Evolutionary conservation across 75 land plant species (phyloP).

Genomic region (Selaginella moellendorffii): DNA sequence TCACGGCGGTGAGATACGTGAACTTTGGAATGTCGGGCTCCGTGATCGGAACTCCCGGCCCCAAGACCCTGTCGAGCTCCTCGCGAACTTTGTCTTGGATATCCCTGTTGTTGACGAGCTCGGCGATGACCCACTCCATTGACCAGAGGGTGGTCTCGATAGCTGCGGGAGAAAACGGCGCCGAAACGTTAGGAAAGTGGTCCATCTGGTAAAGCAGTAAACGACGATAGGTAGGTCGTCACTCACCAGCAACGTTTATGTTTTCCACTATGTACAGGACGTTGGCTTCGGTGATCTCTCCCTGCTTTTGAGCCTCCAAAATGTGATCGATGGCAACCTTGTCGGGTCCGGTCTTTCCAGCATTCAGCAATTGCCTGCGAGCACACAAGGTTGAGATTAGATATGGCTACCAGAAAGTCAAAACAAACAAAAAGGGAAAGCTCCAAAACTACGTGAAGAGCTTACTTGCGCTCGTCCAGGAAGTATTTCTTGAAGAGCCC

Average conservation of each 20-base stretch:
- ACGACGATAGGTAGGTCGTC: neutral
- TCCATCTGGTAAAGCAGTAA: too few relatives aligned
- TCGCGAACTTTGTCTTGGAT: constrained; percentile 49
- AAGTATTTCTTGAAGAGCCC: constrained; percentile 58
- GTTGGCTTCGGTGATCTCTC: constrained; percentile 71
- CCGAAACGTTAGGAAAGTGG: neutral
- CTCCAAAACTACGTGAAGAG: neutral
- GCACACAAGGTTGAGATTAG: neutral
- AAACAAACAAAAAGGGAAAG: neutral
- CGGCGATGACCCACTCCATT: constrained; percentile 86
- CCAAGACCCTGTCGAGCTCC: constrained; percentile 62
- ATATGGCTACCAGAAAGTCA: too few relatives aligned
- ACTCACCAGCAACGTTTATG: constrained; percentile 77
- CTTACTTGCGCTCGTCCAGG: constrained; percentile 54
- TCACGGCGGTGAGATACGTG: constrained; percentile 73
- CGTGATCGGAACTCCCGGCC: constrained; percentile 45
- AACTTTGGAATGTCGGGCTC: constrained; percentile 64
- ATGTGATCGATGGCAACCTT: constrained; percentile 80
- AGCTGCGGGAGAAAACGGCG: constrained; percentile 17
- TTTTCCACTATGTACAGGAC: constrained; percentile 88
- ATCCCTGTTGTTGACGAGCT: constrained; percentile 84
- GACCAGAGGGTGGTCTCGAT: constrained; percentile 97
- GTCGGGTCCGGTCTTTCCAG: neutral
- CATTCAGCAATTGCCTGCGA: constrained; percentile 30
- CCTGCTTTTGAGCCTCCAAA: constrained; percentile 53